Percentiles rank a stretch among this genome's conserved stretches.
phyloP scores from a whole-genome alignment of 768 basidiomycete species.

The Sarcomyxa edulis region DNA sequence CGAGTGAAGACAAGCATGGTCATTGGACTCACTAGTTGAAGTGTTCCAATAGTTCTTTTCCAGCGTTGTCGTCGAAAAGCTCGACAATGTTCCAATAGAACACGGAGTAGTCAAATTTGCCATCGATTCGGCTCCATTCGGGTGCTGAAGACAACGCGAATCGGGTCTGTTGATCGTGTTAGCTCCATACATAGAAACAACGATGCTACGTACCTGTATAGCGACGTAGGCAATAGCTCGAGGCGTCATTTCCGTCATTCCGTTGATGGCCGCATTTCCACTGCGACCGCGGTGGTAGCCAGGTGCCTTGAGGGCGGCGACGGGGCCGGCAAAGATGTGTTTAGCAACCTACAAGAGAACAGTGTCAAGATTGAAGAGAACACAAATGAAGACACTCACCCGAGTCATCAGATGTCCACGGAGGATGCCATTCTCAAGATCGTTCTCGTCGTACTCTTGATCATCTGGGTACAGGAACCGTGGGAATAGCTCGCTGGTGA shows the following conservation, averaged over 20 bases:
- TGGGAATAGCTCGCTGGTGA: slow-evolving; percentile 18
- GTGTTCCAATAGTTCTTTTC: too few relatives aligned
- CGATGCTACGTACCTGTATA: slow-evolving; percentile 1
- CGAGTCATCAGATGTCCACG: slow-evolving; percentile 4
- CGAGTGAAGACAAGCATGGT: too few relatives aligned
- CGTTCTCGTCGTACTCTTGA: slow-evolving; percentile 9
- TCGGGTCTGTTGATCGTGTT: not conserved
- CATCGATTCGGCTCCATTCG: not conserved
- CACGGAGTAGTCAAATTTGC: not conserved
- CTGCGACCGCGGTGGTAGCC: too few relatives aligned
- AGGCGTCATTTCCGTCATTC: slow-evolving; percentile 1
- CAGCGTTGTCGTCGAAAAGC: not conserved
- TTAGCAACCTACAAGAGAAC: not conserved
- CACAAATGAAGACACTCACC: not conserved
- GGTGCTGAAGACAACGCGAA: slow-evolving; percentile 2
- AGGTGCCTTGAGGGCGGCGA: too few relatives aligned
- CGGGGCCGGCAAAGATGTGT: not conserved
- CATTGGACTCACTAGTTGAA: too few relatives aligned
- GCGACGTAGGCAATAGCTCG: slow-evolving; percentile 2
- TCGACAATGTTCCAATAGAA: not conserved
- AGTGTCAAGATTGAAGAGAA: not conserved
- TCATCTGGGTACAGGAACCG: slow-evolving; percentile 21
- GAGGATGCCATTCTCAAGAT: not conserved
- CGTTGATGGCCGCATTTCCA: slow-evolving; percentile 2
- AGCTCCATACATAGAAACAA: not conserved